phyloP scores from a whole-genome alignment of 768 basidiomycete genomes.

The Lactifluus piperatus region DNA sequence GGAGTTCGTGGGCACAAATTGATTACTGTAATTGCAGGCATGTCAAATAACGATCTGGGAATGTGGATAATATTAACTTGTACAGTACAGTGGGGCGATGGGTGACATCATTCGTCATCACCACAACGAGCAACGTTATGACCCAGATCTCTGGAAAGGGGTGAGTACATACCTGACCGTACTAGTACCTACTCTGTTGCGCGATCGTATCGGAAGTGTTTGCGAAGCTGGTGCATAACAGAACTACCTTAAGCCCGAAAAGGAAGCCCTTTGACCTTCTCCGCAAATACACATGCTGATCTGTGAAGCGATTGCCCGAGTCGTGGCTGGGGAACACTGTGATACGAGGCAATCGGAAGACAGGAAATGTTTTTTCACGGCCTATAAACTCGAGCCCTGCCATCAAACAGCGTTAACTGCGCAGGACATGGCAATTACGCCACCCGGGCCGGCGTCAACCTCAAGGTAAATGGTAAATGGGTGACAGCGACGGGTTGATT shows the following conservation, averaged over 20 bases:
- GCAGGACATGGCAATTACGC: background rate
- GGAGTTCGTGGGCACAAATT: too few relatives aligned
- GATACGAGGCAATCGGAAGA: background rate
- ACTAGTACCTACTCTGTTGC: background rate
- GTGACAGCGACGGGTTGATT: too few relatives aligned
- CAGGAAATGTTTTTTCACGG: background rate
- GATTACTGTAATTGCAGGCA: too few relatives aligned
- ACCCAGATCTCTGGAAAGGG: background rate
- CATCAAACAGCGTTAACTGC: constrained; percentile 6
- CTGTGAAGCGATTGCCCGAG: background rate
- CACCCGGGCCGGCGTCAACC: background rate
- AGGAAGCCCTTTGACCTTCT: background rate
- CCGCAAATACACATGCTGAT: background rate
- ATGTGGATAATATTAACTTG: too few relatives aligned
- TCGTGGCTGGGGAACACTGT: background rate
- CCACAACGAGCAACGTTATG: background rate
- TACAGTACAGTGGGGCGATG: too few relatives aligned
- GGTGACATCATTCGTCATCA: background rate
- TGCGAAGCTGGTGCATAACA: background rate
- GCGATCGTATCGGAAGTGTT: background rate
- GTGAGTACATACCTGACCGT: background rate
- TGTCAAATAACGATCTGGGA: too few relatives aligned
- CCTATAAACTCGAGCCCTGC: background rate
- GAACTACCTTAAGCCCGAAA: background rate
- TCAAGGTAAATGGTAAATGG: background rate